Conservation (phyloP, 2,329 filamentous ascomycete species). For the Verticillium isaacii region DNA sequence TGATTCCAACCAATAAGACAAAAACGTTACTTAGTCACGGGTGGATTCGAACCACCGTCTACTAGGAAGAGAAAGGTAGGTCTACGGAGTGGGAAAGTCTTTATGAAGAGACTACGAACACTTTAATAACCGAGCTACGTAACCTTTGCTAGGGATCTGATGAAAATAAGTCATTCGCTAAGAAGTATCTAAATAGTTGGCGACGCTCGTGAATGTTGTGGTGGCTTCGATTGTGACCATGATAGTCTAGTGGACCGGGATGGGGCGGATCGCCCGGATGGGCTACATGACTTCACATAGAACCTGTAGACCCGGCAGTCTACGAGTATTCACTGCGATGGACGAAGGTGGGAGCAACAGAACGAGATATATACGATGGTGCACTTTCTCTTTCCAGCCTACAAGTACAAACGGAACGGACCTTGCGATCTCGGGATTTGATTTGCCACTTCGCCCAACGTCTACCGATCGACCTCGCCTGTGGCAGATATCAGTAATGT, state of each 20-base stretch:
- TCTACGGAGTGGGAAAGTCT: not conserved
- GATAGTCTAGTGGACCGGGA: not conserved
- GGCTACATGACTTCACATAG: not conserved
- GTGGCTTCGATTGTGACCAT: not conserved
- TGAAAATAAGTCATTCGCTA: not conserved
- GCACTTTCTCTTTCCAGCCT: constrained; percentile 16
- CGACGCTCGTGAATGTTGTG: not conserved
- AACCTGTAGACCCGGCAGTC: not conserved
- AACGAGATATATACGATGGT: constrained; percentile 17
- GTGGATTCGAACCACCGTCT: not conserved
- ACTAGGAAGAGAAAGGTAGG: not conserved
- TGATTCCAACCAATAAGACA: not conserved
- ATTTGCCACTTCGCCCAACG: constrained; percentile 6
- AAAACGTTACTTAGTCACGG: not conserved
- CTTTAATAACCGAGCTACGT: not conserved
- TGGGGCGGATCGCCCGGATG: not conserved
- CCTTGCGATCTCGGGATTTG: constrained; percentile 7
- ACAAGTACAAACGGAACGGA: constrained; percentile 20
- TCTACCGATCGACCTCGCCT: constrained; percentile 60
- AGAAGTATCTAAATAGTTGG: not conserved
- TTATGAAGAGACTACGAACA: not conserved
- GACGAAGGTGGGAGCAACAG: not conserved
- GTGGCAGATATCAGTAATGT: constrained; percentile 25
- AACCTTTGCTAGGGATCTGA: not conserved
- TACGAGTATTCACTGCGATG: not conserved